Base-by-base conservation (phyloP, 306 rosid genomes). In the Prunus mira region DNA sequence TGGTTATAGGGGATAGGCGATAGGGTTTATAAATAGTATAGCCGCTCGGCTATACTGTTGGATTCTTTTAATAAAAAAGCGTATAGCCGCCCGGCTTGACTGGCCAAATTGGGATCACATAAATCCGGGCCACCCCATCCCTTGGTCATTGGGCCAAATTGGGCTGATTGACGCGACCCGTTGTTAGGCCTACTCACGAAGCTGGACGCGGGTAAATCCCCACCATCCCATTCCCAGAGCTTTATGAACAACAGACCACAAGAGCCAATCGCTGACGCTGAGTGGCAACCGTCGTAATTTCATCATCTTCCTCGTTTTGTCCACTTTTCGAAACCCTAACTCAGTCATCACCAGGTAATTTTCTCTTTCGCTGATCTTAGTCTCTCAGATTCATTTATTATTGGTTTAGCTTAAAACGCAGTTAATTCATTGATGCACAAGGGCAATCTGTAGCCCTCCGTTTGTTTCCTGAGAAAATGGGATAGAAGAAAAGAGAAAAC, bases 251-350 rank as follows among this genome's bases (percentile, higher is more conserved):
- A 3, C 11, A 67, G 69, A 19, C 17, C 43, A n/a, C 56, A 19
- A 57, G 41, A 43, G 41, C 76, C 41, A 15, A 20, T 54, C 46
- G 65, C 18, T 14, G 27, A 58, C 46, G 75, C 25, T 14, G 27
- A 25, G 67, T 22, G 41, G 68, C 57, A 73, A 27, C 77, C 12
- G 69, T 61, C 60, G 60, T 63, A 34, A 60, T 19, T 61, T 46
- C 77, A 61, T 73, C 77, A 51, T 46, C 77, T 60, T 73, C 27
- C 47, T 45, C 67, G 13, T 25, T 17, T 45, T 20, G 19, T 46
- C 69, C 6, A 15, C 68, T 28, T 32, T 20, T 57, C 55, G 41
- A 72, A 72, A 73, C 56, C 67, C 76, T 73, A 73, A 45, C 34
- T 43, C 19, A 45, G 22, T 67, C 65, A 3, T 60, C 25, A 8